Conservation (phyloP, 108 stramenopile genomes). For the Epipyxis sp. region DNA sequence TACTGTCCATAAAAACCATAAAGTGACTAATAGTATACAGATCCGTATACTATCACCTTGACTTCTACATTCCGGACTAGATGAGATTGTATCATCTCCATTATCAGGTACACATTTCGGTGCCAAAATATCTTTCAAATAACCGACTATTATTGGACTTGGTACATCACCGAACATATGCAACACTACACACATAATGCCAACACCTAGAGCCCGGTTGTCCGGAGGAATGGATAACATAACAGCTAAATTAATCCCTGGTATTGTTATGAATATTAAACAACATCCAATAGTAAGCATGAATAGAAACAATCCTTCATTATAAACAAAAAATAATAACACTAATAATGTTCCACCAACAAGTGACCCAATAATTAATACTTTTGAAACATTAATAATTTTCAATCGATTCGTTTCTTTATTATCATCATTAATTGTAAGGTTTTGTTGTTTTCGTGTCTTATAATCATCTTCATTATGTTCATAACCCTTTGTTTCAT, state of each 20-base stretch:
- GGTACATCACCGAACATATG: slow-evolving; percentile 61
- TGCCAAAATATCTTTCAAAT: slow-evolving; percentile 31
- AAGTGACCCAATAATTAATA: neutral
- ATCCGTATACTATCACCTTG: neutral
- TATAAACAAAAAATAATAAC: neutral
- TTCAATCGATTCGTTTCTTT: neutral
- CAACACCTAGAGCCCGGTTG: slow-evolving; percentile 48
- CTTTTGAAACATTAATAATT: neutral
- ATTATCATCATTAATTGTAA: neutral
- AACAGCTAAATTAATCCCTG: slow-evolving; percentile 43
- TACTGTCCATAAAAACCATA: slow-evolving; percentile 31
- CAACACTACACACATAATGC: slow-evolving; percentile 38
- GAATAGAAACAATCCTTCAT: neutral
- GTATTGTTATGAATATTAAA: slow-evolving; percentile 29
- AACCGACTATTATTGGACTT: slow-evolving; percentile 45
- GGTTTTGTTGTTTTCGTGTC: neutral
- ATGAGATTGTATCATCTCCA: neutral
- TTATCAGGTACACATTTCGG: slow-evolving; percentile 26
- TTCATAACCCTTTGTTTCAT: neutral
- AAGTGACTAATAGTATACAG: neutral
- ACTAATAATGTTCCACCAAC: neutral
- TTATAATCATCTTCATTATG: neutral
- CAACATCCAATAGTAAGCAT: slow-evolving; percentile 1
- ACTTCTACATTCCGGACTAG: neutral
- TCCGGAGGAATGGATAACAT: slow-evolving; percentile 48